Evolutionary conservation across 1,284 basidiomycete genomes (phyloP).

Genomic region (Lentinula novae-zelandiae): DNA sequence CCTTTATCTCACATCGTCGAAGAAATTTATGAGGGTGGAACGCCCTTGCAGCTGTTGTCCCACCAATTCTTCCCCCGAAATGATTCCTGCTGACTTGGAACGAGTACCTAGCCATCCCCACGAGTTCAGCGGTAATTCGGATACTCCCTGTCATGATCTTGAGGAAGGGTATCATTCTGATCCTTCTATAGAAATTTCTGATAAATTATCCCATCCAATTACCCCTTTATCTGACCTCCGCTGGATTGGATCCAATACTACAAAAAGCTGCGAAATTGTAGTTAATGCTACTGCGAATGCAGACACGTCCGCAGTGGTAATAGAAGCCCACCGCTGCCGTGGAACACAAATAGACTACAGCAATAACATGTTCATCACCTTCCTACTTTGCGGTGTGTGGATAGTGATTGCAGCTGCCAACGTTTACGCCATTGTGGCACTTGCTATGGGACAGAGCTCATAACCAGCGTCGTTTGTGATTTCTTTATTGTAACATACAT

Average conservation of each 20-base stretch:
- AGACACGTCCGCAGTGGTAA: background rate
- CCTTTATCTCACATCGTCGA: slow-evolving; percentile 70
- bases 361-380: slow-evolving; percentile 51
- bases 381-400: slow-evolving; percentile 61
- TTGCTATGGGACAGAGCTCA: slow-evolving; percentile 24
- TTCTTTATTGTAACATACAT: no score
- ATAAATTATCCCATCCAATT: background rate
- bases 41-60: background rate
- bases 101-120: background rate
- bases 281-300: background rate
- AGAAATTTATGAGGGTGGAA: slow-evolving; percentile 63
- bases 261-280: background rate
- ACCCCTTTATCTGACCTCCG: background rate
- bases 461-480: background rate
- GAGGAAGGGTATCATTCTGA: background rate
- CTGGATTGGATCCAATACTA: background rate
- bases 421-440: slow-evolving; percentile 54
- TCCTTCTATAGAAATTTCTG: background rate
- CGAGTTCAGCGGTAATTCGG: background rate
- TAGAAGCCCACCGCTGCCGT: background rate
- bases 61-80: no score
- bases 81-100: background rate
- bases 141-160: background rate
- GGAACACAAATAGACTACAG: slow-evolving; percentile 48
- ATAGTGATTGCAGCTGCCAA: slow-evolving; percentile 66